Base-by-base conservation (phyloP, 2,329 filamentous ascomycete genomes). In the Arthroderma sp. region DNA sequence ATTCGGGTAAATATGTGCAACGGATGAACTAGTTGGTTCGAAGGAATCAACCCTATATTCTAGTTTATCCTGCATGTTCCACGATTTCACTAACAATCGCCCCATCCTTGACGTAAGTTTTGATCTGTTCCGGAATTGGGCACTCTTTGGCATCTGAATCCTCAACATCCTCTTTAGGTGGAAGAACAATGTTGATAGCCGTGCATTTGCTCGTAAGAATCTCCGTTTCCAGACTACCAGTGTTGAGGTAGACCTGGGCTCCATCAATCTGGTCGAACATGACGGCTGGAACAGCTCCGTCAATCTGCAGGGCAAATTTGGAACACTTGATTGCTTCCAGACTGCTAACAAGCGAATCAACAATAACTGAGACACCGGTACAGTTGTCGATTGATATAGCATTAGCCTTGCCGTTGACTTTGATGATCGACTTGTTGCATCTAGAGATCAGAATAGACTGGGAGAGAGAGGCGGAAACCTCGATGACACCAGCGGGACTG, bases 371-470 rank as follows among this genome's bases (percentile, higher is more conserved):
- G 17, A 94, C 78, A 54, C 88, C 85, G 51, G 79, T 82, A 57
- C 86, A 91, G 75, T 96, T 96, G 74, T 97, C 93, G 64, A 97
- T 81, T 4, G 90, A 91, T 61, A 98, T 87, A n/a, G 93, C 90
- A 70, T 98, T 98, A 58, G 88, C 90, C 74, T 98, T 98, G 73
- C 89, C 91, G 67, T 83, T 86, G 68, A 98, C 77, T 64, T 94
- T 87, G 66, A 98, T 81, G 23, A 91, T 94, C 4, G 87, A 87
- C 73, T 93, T 93, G 73, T 84, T 90, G 79, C 91, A 97, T 65
- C 87, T 86, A 67, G 86, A 89, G 70, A 98, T 93, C 63, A 97
- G 83, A 62, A 98, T 83, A 1, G 90, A 95, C 62, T 98, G 93
- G 49, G 84, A 83, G 67, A 95, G 83, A 62, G 83, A 80, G 9